A percentile compares a stretch with the other conserved stretches of the same genome.
phyloP scores from a whole-genome alignment of 2,329 filamentous ascomycete genomes.

The Fusarium globosum region DNA sequence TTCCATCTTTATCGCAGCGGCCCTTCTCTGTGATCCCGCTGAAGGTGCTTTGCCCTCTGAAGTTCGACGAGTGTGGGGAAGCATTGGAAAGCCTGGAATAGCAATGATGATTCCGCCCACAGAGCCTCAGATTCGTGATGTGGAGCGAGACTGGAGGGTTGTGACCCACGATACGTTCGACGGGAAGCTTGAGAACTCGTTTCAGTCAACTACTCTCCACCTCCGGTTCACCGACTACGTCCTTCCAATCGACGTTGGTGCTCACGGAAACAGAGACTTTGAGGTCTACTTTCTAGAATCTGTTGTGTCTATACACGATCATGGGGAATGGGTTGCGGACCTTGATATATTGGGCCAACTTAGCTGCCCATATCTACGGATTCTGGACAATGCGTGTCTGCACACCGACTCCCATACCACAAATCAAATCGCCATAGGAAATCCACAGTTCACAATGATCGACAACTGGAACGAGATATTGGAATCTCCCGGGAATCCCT shows the following conservation, averaged over 20 bases:
- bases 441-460: no score
- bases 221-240: neutral
- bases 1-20: neutral
- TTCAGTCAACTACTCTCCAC: neutral
- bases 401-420: no score
- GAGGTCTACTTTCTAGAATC: neutral
- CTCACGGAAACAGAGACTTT: neutral
- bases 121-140: neutral
- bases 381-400: fast-evolving
- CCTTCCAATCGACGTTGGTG: fast-evolving
- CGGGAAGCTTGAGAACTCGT: neutral
- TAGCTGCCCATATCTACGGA: no score
- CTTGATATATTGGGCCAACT: no score
- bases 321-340: neutral
- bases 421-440: no score
- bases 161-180: fast-evolving
- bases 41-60: neutral
- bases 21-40: neutral
- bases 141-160: fast-evolving
- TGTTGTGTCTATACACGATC: neutral
- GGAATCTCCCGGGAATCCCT: no score
- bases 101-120: neutral
- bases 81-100: neutral
- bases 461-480: no score
- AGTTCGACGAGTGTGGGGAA: neutral